A percentile compares a stretch with the other conserved stretches of the same genome.
These are phyloP conservation scores for Fomitopsis pulvina DNA, from an alignment of 768 basidiomycete species.

Conservation along the genomic window DNA sequence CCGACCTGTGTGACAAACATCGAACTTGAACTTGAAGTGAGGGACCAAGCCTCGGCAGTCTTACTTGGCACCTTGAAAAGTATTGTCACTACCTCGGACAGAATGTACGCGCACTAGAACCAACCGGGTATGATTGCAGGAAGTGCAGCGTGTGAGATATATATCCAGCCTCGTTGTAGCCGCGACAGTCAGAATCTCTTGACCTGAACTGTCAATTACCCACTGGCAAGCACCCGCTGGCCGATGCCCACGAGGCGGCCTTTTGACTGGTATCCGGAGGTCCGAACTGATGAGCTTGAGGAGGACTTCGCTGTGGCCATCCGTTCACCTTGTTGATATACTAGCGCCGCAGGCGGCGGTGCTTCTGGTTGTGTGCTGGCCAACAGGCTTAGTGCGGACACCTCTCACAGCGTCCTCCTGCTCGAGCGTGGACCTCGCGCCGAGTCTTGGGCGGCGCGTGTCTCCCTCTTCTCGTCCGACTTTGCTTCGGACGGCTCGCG, in stretches of 20 bases:
- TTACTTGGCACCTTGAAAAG: no score
- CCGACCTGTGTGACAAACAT: no score
- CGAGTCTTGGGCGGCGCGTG: conserved; percentile 22
- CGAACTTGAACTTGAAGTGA: no score
- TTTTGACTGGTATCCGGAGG: conserved; percentile 11
- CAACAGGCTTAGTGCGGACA: conserved; percentile 28
- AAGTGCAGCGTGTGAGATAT: no score
- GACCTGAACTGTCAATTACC: no score
- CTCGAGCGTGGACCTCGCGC: conserved; percentile 21
- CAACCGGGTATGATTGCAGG: no score
- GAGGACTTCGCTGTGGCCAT: conserved; percentile 21
- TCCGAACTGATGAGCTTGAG: conserved; percentile 2
- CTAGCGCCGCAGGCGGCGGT: conserved; percentile 23
- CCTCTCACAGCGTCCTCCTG: conserved; percentile 25
- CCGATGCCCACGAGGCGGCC: conserved; percentile 23
- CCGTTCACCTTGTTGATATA: not conserved
- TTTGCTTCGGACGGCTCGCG: conserved; percentile 19
- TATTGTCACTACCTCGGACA: no score
- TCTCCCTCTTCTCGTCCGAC: conserved; percentile 27
- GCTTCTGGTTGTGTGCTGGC: conserved; percentile 33
- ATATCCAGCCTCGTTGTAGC: no score
- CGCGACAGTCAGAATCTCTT: no score
- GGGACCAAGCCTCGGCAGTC: no score
- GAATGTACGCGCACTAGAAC: no score
- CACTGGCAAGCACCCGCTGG: no score